phyloP scores from a whole-genome alignment of 2,329 filamentous ascomycete species.

The Fusarium sp. region DNA sequence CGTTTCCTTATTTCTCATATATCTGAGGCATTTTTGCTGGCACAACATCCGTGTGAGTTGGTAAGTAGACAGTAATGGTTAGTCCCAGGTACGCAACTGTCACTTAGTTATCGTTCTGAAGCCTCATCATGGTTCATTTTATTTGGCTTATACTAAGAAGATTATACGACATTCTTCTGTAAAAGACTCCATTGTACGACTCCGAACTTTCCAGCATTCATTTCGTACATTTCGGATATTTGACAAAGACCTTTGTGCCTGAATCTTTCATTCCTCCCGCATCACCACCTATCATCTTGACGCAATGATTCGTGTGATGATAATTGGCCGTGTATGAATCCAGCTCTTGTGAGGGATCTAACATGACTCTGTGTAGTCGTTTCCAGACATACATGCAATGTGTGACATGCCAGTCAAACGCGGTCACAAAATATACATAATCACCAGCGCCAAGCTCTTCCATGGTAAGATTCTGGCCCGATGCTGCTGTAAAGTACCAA shows the following conservation, averaged over 20 bases:
- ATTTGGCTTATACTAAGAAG: too few species aligned
- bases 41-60: too few species aligned
- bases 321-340: constrained; percentile 18
- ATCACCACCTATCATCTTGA: constrained; percentile 8
- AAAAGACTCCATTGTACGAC: too few species aligned
- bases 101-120: not conserved
- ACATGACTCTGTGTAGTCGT: constrained; percentile 8
- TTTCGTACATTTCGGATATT: constrained; percentile 19
- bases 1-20: too few species aligned
- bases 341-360: constrained; percentile 3
- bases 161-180: too few species aligned
- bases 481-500: not conserved
- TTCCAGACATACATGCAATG: constrained; percentile 24
- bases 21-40: too few species aligned
- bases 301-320: constrained; percentile 16
- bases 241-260: constrained; percentile 20
- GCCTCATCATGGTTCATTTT: too few species aligned
- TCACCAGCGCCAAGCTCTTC: constrained; percentile 2
- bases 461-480: constrained; percentile 6
- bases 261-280: constrained; percentile 5
- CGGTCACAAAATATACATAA: not conserved
- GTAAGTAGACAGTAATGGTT: too few species aligned
- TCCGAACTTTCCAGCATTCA: not conserved
- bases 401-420: constrained; percentile 21
- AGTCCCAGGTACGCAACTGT: too few species aligned